A percentile compares a stretch with the other conserved stretches of the same genome.
Conservation (phyloP, 441 rosid species). For the Corymbia citriodora region DNA sequence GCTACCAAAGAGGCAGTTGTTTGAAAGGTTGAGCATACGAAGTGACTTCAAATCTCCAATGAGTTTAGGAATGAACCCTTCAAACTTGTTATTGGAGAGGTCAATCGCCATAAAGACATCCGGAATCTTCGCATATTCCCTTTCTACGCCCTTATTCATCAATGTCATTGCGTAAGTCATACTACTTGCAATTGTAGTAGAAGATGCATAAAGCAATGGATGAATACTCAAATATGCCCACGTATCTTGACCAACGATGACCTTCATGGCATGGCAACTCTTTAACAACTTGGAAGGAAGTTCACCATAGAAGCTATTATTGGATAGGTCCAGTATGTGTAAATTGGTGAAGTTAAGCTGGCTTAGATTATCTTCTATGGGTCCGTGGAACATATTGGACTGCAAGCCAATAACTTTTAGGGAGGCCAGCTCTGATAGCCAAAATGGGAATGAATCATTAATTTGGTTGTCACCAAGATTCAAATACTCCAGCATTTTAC, state of each 20-base stretch:
- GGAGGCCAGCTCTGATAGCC: not conserved
- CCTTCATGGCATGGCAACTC: not conserved
- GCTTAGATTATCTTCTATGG: not conserved
- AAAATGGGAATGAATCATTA: not conserved
- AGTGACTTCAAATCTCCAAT: not conserved
- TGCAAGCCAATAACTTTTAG: not conserved
- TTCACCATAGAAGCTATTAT: not conserved
- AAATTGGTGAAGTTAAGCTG: not conserved
- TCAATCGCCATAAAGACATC: fast-evolving
- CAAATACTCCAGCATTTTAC: not conserved
- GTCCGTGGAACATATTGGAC: not conserved
- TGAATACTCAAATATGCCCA: not conserved
- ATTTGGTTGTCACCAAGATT: not conserved
- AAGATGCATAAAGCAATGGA: fast-evolving
- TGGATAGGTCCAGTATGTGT: not conserved
- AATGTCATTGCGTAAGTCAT: not conserved
- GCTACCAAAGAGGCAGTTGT: fast-evolving
- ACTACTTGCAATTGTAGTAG: fast-evolving
- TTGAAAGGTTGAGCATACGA: not conserved
- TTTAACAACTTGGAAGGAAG: not conserved
- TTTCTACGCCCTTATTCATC: not conserved
- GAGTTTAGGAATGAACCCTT: not conserved
- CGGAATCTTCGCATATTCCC: not conserved
- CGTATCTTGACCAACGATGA: not conserved
- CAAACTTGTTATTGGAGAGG: not conserved